phyloP scores from a whole-genome alignment of 179 eudicot species.

The Gypsophila paniculata region DNA sequence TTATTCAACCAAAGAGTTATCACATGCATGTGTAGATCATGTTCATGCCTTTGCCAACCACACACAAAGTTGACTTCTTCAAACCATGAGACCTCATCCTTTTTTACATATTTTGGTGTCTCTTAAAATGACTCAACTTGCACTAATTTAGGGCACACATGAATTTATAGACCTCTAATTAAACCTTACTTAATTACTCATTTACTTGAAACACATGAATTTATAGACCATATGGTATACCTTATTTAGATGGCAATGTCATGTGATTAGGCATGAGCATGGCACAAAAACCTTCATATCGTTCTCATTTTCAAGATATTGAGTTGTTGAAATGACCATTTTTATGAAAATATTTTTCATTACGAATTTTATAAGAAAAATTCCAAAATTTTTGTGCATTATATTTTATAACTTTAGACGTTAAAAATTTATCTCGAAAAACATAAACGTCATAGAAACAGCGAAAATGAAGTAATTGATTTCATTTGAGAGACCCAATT shows the following conservation, averaged over 20 bases:
- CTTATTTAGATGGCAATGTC: conserved; percentile 21
- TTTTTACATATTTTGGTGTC: background rate
- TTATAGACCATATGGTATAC: background rate
- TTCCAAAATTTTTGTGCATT: too few relatives aligned
- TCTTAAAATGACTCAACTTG: background rate
- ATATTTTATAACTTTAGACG: too few relatives aligned
- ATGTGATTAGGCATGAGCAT: conserved; percentile 21
- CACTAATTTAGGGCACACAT: background rate
- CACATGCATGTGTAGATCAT: background rate
- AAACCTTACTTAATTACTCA: background rate
- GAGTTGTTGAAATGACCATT: too few relatives aligned
- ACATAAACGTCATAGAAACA: too few relatives aligned
- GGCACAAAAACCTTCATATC: background rate
- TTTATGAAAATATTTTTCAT: too few relatives aligned
- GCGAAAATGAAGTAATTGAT: background rate
- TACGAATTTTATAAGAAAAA: too few relatives aligned
- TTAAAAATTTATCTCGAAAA: too few relatives aligned
- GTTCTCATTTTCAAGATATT: too few relatives aligned
- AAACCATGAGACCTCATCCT: background rate
- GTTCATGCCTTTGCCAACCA: background rate
- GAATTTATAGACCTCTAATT: background rate
- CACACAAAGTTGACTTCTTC: background rate
- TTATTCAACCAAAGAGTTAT: background rate
- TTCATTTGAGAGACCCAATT: conserved; percentile 19
- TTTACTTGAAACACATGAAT: background rate